Base-by-base conservation (phyloP, 345 rosid species). In the Hypericum perforatum region DNA sequence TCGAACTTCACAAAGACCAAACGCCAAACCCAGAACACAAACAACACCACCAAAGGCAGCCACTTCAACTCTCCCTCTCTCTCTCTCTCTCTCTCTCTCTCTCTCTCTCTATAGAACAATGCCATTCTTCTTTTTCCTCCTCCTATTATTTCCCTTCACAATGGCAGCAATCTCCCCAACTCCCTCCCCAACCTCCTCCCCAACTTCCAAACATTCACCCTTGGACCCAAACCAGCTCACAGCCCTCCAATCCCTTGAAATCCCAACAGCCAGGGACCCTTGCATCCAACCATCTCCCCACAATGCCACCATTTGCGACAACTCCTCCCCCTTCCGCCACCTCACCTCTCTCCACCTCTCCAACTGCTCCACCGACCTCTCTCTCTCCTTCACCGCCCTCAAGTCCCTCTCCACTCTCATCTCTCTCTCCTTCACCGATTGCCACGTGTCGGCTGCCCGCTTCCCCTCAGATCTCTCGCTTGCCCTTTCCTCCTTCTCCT, bases 181-280 rank as follows among this genome's bases (percentile, higher is more conserved):
- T 22, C 32, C 32, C 32, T 22, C 32, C 32, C 32, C 32, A 22
- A 22, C 32, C 4, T 22, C 32, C 32, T 22, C 32, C 32, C 32
- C 32, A 22, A 22, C 59, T 47, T 54, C 79, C 49, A 44, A 61
- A 7, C 57, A 77, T 40, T 67, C 90, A 15, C 70, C 86, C 22
- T 46, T 91, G 57, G 95, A 82, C 80, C 94, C 95, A 11, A 81
- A 85, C 51, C 92, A 91, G 45, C 74, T 82, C 16, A 69, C 61
- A 55, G 88, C 98, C 9, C 96, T 85, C 2, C 75, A 74, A 44
- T 82, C 96, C 43, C 78, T 91, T 45, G 64, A 80, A 70, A 70
- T 87, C 16, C 95, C 89, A 52, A 73, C 92, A 47, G 39, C 68
- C 39, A 74, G 64, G 59, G 75, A 82, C 69, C 92, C 95, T n/a